Evolutionary conservation across 2,329 filamentous ascomycete species (phyloP).

Genomic region (Colletotrichum australisinense): DNA sequence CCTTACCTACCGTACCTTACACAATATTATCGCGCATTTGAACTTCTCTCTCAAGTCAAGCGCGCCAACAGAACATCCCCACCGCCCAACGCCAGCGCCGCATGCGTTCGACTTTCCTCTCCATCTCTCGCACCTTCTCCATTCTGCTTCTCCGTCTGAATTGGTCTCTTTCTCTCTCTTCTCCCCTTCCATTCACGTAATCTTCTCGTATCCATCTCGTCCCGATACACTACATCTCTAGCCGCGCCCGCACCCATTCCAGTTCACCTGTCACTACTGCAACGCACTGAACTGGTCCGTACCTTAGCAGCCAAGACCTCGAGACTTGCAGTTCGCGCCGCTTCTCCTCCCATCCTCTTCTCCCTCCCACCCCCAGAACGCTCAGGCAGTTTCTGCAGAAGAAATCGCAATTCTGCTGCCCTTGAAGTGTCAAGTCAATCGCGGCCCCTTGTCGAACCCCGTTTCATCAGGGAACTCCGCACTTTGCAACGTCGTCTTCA

Average conservation of each 20-base stretch:
- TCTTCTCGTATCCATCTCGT: not conserved
- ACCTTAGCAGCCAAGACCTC: slow-evolving; percentile 3
- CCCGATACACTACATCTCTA: not conserved
- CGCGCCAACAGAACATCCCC: slow-evolving; percentile 27
- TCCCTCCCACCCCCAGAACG: slow-evolving; percentile 21
- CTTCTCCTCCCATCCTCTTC: not conserved
- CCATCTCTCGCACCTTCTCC: not conserved
- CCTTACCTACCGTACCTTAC: not conserved
- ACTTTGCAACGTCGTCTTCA: slow-evolving; percentile 31
- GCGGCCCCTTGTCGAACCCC: slow-evolving; percentile 34
- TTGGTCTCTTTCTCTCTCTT: not conserved
- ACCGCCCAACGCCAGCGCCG: slow-evolving; percentile 25
- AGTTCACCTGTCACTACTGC: slow-evolving; percentile 13
- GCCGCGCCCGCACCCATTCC: slow-evolving; percentile 17
- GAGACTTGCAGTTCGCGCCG: not conserved
- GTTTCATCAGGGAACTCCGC: slow-evolving; percentile 37
- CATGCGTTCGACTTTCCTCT: slow-evolving; percentile 13
- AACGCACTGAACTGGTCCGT: slow-evolving; percentile 13
- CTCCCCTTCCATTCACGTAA: not conserved
- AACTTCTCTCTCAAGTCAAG: not conserved
- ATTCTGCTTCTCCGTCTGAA: not conserved
- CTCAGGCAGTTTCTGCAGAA: slow-evolving; percentile 32
- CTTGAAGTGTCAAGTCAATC: slow-evolving; percentile 40
- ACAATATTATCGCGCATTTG: not conserved
- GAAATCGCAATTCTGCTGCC: slow-evolving; percentile 36